These are phyloP conservation scores for Arthroderma sp. DNA, from an alignment of 2,329 filamentous ascomycete genomes.

Conservation along the genomic window DNA sequence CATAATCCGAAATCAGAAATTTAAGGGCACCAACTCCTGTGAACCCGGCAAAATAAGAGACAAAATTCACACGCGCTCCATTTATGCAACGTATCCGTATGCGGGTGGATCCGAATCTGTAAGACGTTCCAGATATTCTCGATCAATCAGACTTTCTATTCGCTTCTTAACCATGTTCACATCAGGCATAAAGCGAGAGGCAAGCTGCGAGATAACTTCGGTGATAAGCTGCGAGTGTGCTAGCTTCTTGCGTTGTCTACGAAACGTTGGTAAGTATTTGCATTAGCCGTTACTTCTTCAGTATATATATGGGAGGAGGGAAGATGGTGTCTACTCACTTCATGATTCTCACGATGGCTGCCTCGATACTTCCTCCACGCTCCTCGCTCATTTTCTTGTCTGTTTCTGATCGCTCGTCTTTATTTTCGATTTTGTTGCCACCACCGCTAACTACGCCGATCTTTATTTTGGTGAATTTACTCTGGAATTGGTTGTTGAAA, in stretches of 20 bases:
- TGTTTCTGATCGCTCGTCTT: constrained; percentile 41
- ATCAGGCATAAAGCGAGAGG: constrained; percentile 37
- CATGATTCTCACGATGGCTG: constrained; percentile 41
- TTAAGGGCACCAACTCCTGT: no score
- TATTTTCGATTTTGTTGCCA: constrained; percentile 71
- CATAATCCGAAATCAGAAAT: no score
- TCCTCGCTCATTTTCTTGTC: constrained; percentile 39
- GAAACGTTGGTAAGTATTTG: constrained; percentile 5
- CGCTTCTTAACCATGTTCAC: constrained; percentile 41
- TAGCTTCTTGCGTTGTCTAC: constrained; percentile 36
- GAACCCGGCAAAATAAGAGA: no score
- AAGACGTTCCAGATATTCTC: constrained; percentile 38
- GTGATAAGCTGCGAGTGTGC: constrained; percentile 37
- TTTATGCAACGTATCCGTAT: constrained; percentile 32
- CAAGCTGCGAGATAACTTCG: constrained; percentile 37
- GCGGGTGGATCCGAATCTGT: constrained; percentile 29
- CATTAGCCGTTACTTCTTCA: background rate
- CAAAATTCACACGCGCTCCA: background rate
- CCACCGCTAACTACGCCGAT: constrained; percentile 66
- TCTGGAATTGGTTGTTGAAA: constrained; percentile 71
- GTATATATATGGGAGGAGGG: background rate
- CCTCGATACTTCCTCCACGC: constrained; percentile 37
- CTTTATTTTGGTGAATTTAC: constrained; percentile 77
- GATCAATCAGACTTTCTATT: constrained; percentile 41
- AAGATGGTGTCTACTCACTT: constrained; percentile 25